Conservation (phyloP, 176 grass and related monocot genomes). For the Echinochloa phyllopogon region DNA sequence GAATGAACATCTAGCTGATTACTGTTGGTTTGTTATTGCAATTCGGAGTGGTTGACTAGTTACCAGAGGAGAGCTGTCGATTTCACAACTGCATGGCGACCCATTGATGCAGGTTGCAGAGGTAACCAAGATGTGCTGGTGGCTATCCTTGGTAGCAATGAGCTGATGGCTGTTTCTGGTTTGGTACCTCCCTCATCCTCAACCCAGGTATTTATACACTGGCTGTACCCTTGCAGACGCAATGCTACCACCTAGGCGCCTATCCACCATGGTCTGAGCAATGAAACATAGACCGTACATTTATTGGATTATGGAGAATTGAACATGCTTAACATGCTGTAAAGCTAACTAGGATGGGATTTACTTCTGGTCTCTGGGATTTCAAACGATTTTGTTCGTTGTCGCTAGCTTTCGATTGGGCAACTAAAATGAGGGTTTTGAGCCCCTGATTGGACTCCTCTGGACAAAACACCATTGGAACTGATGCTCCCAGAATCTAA, state of each 20-base stretch:
- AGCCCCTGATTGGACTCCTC: conserved; percentile 48
- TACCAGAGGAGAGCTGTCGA: conserved; percentile 51
- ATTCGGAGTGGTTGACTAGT: conserved; percentile 48
- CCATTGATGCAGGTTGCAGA: conserved; percentile 32
- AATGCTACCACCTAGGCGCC: not conserved
- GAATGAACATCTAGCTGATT: conserved; percentile 3
- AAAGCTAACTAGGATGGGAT: conserved; percentile 1
- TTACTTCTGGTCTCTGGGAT: conserved; percentile 4
- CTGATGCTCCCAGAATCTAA: conserved; percentile 47
- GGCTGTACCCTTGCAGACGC: conserved; percentile 10
- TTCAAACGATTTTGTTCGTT: conserved; percentile 25
- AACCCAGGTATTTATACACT: conserved; percentile 52
- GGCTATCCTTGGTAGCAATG: conserved; percentile 19
- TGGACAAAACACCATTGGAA: conserved; percentile 48
- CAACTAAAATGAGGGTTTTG: conserved; percentile 22
- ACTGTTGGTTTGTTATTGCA: conserved; percentile 14
- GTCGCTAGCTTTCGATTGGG: conserved; percentile 23
- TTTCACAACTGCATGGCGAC: conserved; percentile 29
- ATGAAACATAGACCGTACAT: conserved; percentile 4
- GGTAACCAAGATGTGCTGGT: not conserved
- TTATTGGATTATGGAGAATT: conserved; percentile 31
- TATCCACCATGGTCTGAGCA: not conserved
- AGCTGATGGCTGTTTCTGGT: conserved; percentile 33
- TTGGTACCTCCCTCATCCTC: conserved; percentile 33
- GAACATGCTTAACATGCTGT: not conserved